phyloP scores from a whole-genome alignment of 2,329 filamentous ascomycete species.

The Pyrenophora seminiperda region DNA sequence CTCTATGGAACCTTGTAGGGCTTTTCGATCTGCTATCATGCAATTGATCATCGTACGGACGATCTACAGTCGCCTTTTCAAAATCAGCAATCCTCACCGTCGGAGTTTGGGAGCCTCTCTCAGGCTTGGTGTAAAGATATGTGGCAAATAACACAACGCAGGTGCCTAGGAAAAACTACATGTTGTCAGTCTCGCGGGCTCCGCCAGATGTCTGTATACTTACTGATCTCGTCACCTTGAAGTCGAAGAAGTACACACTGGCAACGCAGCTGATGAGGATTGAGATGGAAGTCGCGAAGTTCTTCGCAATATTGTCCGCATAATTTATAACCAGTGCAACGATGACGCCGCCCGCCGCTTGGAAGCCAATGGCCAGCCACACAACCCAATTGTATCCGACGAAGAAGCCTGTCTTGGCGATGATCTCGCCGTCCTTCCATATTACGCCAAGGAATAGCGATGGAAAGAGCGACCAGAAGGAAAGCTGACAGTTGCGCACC shows the following conservation, averaged over 20 bases:
- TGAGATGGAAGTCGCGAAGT: constrained; percentile 90
- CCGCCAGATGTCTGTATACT: constrained; percentile 4
- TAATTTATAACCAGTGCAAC: constrained; percentile 81
- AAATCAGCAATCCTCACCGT: constrained; percentile 73
- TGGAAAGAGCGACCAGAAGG: constrained; percentile 91
- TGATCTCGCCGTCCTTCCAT: constrained; percentile 83
- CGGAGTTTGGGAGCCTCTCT: constrained; percentile 59
- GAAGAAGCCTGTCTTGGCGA: constrained; percentile 87
- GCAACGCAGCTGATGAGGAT: constrained; percentile 86
- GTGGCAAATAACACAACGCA: constrained; percentile 78
- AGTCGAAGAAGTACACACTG: constrained; percentile 84
- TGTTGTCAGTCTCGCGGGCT: constrained; percentile 5
- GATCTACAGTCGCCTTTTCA: constrained; percentile 72
- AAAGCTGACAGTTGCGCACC: constrained; percentile 93
- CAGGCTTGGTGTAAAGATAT: constrained; percentile 78
- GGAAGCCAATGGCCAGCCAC: constrained; percentile 81
- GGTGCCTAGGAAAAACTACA: constrained; percentile 81
- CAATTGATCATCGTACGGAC: constrained; percentile 21
- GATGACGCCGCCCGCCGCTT: constrained; percentile 84
- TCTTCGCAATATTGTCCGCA: constrained; percentile 89
- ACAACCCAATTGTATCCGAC: constrained; percentile 92
- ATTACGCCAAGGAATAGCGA: constrained; percentile 84
- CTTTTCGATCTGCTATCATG: constrained; percentile 11
- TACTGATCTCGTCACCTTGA: constrained; percentile 64
- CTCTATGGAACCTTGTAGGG: constrained; percentile 17